Evolutionary conservation across 1,284 basidiomycete genomes (phyloP), one percentile per base, ranked within the genome.

Genomic region (Apiotrichum brassicae): DNA sequence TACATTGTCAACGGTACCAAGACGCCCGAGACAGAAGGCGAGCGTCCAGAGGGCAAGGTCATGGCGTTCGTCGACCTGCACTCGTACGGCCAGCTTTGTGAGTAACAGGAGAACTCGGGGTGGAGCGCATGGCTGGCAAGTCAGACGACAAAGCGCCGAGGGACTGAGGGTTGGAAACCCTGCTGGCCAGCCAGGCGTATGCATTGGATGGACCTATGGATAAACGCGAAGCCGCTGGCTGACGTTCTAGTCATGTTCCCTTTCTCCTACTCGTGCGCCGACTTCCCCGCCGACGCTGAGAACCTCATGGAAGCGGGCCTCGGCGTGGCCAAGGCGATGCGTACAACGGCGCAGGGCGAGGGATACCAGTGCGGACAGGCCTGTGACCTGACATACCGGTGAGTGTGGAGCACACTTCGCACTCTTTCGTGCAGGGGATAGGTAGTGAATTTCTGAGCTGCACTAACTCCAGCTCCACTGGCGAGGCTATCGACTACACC

Each of bases 31-130:
- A n/a, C n/a, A n/a, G 43, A 34, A 7, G 43, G 26, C 22, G 45
- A 32, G 3, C 35, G 48, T 38, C 70, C 65, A 55, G 42, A 58
- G 24, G 48, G 51, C 26, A 52, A 77, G 9, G 79, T 77, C n/a
- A 58, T 65, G n/a, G 74, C 76, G 2, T 90, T 86, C 62, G 54
- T 92, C 20, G 87, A 91, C 68, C 65, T 92, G 50, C 79, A 90
- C 58, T 84, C 81, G 59, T 92, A 90, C 64, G 87, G 87, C 0
- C 87, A 93, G 68, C 82, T 87, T 76, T 66, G 86, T 88, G 60
- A 55, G 83, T 77, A n/a, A n/a, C n/a, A n/a, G n/a, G n/a, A n/a
- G n/a, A n/a, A n/a, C n/a, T n/a, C n/a, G n/a, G n/a, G n/a, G n/a
- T n/a, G n/a, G n/a, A n/a, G n/a, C n/a, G n/a, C n/a, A n/a, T n/a